Evolutionary conservation across 176 grass and related monocot genomes (phyloP).

Genomic region (Aechmea fasciata): DNA sequence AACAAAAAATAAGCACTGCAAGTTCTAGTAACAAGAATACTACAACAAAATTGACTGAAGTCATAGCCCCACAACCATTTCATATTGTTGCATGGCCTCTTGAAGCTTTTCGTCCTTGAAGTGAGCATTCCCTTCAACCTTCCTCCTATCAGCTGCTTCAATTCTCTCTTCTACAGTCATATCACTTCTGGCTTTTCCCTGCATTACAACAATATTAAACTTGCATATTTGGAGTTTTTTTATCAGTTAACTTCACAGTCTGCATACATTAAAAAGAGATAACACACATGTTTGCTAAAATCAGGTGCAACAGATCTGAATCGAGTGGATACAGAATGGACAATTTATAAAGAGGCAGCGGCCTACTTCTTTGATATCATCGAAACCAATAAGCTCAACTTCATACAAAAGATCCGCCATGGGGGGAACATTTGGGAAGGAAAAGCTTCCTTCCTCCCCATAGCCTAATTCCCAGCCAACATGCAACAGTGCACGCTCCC

Average conservation of each 20-base stretch:
- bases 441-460: constrained; percentile 93
- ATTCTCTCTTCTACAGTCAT: constrained; percentile 99
- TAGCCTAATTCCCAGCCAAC: constrained; percentile 87
- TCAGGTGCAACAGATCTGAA: neutral
- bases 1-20: neutral
- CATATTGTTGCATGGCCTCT: constrained; percentile 92
- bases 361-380: constrained; percentile 83
- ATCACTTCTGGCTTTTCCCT: constrained; percentile 89
- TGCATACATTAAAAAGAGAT: neutral
- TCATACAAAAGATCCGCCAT: constrained; percentile 84
- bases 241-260: neutral
- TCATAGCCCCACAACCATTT: constrained; percentile 47
- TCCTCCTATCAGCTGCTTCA: constrained; percentile 84
- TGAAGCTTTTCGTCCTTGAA: constrained; percentile 81
- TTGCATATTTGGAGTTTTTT: constrained; percentile 3
- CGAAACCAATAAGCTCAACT: constrained; percentile 89
- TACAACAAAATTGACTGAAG: neutral
- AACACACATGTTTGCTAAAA: constrained; percentile 9
- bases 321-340: constrained; percentile 1
- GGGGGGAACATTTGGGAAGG: constrained; percentile 95
- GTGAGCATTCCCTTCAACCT: constrained; percentile 63
- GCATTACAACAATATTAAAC: constrained; percentile 17
- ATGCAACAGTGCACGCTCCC: constrained; percentile 62
- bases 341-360: neutral
- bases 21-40: neutral